Percentiles rank a stretch among this genome's conserved stretches.
Conservation (phyloP, 768 basidiomycete genomes). For the Termitomyces sp. region DNA sequence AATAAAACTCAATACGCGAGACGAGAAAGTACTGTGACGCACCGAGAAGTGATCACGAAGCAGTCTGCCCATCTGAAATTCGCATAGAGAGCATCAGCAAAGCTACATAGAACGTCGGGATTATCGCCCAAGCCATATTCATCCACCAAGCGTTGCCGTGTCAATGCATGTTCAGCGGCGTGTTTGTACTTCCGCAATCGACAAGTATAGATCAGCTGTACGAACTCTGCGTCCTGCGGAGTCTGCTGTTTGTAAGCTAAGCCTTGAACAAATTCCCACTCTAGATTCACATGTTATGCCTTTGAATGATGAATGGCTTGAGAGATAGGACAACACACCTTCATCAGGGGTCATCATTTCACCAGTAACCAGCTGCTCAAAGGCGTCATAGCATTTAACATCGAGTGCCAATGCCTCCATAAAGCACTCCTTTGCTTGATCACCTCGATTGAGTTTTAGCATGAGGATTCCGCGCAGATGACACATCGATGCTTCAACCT, state of each 20-base stretch:
- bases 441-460: constrained; percentile 87
- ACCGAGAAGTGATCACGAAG: constrained; percentile 82
- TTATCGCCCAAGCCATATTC: constrained; percentile 87
- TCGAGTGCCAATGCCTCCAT: constrained; percentile 94
- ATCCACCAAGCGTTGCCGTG: constrained; percentile 72
- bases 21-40: not conserved
- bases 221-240: constrained; percentile 85
- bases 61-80: constrained; percentile 95
- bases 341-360: constrained; percentile 97
- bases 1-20: not conserved
- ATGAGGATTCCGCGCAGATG: constrained; percentile 87
- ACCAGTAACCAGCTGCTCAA: constrained; percentile 82
- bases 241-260: constrained; percentile 80
- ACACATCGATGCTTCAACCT: constrained; percentile 71
- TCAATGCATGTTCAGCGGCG: constrained; percentile 71
- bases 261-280: constrained; percentile 93
- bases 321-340: constrained; percentile 42
- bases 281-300: constrained; percentile 31
- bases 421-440: constrained; percentile 90
- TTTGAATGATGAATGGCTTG: not conserved
- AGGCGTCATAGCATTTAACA: constrained; percentile 96
- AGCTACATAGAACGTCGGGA: constrained; percentile 85
- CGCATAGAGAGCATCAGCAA: constrained; percentile 85
- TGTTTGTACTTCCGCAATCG: constrained; percentile 90
- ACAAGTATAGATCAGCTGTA: constrained; percentile 88